phyloP scores from a whole-genome alignment of 352 stramenopile species.

The Lagenidium giganteum region DNA sequence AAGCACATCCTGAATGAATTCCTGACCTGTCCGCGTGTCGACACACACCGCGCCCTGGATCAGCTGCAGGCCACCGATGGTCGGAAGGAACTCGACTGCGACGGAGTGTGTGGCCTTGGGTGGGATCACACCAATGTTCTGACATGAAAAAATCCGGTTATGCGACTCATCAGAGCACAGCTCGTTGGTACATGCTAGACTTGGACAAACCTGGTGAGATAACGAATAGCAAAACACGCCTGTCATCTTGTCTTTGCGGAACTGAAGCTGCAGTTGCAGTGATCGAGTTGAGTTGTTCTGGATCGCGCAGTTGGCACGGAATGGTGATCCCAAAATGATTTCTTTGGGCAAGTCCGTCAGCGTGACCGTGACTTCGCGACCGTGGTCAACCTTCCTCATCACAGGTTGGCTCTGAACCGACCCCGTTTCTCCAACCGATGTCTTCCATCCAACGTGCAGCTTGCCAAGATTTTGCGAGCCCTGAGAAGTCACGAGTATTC shows the following conservation, averaged over 20 bases:
- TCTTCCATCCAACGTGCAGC: slow-evolving; percentile 70
- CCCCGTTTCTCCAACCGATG: slow-evolving; percentile 56
- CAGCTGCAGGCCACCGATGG: slow-evolving; percentile 40
- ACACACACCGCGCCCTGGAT: slow-evolving; percentile 46
- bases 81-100: slow-evolving; percentile 46
- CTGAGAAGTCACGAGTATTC: no score
- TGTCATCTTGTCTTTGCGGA: slow-evolving; percentile 43
- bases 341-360: slow-evolving; percentile 36
- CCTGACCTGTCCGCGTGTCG: slow-evolving; percentile 43
- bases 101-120: slow-evolving; percentile 27
- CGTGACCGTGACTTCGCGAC: slow-evolving; percentile 27
- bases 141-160: not conserved
- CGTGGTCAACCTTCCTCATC: slow-evolving; percentile 35
- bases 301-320: slow-evolving; percentile 35
- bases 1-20: slow-evolving; percentile 40
- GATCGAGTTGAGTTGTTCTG: slow-evolving; percentile 44
- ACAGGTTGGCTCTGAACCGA: slow-evolving; percentile 66
- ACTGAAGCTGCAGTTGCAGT: slow-evolving; percentile 59
- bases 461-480: slow-evolving; percentile 49
- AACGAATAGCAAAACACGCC: slow-evolving; percentile 58
- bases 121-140: slow-evolving; percentile 53
- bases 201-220: slow-evolving; percentile 43
- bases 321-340: slow-evolving; percentile 35
- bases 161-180: not conserved
- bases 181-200: not conserved